Conservation (phyloP, 371 early-diverging fungal species). For the Mortierella polycephala region DNA sequence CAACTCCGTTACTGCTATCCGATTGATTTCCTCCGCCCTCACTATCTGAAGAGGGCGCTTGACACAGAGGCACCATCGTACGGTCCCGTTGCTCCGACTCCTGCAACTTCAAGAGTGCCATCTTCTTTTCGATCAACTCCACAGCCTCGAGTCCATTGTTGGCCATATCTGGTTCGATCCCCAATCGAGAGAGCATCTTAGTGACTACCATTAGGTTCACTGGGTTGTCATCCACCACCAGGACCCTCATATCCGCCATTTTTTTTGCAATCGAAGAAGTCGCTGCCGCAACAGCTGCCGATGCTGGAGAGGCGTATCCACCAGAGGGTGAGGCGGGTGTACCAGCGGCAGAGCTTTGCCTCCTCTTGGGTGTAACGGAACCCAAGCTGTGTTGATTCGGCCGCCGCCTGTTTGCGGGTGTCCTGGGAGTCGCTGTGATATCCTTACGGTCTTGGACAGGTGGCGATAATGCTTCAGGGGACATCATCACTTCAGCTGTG, state of each 20-base stretch:
- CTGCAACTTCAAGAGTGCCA: constrained; percentile 17
- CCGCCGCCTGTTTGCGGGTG: constrained; percentile 9
- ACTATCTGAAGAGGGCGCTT: background rate
- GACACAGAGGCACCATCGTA: background rate
- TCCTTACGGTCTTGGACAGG: too few species aligned
- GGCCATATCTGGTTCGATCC: constrained; percentile 49
- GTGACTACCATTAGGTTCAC: constrained; percentile 62
- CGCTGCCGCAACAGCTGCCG: constrained; percentile 31
- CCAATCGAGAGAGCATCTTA: constrained; percentile 55
- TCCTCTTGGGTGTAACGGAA: constrained; percentile 19
- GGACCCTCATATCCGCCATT: constrained; percentile 45
- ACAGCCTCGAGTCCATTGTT: constrained; percentile 60
- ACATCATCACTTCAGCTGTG: too few species aligned
- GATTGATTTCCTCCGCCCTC: background rate
- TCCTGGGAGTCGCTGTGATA: background rate
- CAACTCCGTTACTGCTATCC: constrained; percentile 9
- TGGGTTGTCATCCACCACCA: constrained; percentile 67
- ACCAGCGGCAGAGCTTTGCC: constrained; percentile 2
- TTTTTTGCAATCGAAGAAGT: constrained; percentile 21
- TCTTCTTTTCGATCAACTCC: constrained; percentile 47
- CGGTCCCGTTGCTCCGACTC: background rate
- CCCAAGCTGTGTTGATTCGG: background rate
- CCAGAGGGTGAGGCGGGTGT: constrained; percentile 8
- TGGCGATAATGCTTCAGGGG: too few species aligned
- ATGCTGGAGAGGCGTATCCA: constrained; percentile 25